Evolutionary conservation across 2,329 filamentous ascomycete genomes (phyloP), one percentile per base, ranked within the genome.

Genomic region (Alternaria longipes): DNA sequence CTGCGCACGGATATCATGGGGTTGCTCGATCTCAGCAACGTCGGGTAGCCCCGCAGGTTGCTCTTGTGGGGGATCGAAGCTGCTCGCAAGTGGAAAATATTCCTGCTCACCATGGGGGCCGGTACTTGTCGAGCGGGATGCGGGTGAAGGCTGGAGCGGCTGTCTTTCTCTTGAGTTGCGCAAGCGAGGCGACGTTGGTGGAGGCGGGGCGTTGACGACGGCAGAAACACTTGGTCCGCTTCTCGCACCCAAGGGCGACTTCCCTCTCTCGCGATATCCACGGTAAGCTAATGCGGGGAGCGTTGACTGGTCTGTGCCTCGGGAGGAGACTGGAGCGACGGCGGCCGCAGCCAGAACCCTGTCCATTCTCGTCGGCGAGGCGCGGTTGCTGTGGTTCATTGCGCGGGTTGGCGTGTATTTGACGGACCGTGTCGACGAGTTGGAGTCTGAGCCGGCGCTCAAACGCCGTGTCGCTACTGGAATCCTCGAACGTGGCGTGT

Each of bases 361-460:
- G 60, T 63, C 63, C 44, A 68, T 59, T 18, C 70, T 65, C 8
- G 71, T 72, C 20, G 75, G 73, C 20, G 76, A 77, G 8, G 64
- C 67, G 50, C 67, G 67, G 30, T 69, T 70, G 65, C 73, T 71
- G 57, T 68, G 65, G 45, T 62, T 63, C 26, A 55, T 62, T 20
- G 58, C 41, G 36, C 67, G 67, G 14, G 70, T 73, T 11, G 70
- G 70, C 14, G 72, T 72, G 50, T 73, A 72, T 44, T 70, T 76
- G 6, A 70, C 69, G 6, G 76, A 78, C 8, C 68, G 71, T n/a
- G 64, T 74, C 18, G 77, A 77, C 4, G 77, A 75, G 54, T 70
- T 74, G 16, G 74, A 76, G 41, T 78, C 75, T 55, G 77, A 79
- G 5, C 72, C 68, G n/a, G 63, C 66, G 55, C 76, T 78, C 61